Percentiles rank a stretch among this genome's conserved stretches.
phyloP scores from a whole-genome alignment of 2,329 filamentous ascomycete genomes.

The Pseudogymnoascus sp. region DNA sequence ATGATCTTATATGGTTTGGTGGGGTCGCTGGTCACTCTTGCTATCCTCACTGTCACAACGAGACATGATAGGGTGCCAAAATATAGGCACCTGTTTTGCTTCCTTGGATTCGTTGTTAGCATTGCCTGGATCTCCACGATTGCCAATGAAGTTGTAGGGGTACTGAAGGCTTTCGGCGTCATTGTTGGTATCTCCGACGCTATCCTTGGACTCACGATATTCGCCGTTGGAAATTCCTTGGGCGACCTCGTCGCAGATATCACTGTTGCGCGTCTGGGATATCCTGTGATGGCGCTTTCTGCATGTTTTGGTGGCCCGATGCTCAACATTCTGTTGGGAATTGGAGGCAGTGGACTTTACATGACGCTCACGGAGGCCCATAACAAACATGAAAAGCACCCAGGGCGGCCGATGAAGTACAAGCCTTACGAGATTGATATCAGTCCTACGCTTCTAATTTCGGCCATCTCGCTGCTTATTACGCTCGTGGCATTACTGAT shows the following conservation, averaged over 20 bases:
- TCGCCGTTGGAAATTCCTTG: conserved; percentile 91
- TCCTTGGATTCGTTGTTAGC: conserved; percentile 82
- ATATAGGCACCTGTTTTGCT: conserved; percentile 73
- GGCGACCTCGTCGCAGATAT: conserved; percentile 93
- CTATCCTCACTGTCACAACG: conserved; percentile 61
- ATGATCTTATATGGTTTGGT: conserved; percentile 60
- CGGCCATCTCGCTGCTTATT: conserved; percentile 71
- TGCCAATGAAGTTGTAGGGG: conserved; percentile 88
- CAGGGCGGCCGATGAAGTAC: conserved; percentile 56
- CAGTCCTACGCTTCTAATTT: conserved; percentile 77
- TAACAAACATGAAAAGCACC: conserved; percentile 59
- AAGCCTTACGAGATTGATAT: conserved; percentile 78
- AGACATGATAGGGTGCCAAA: conserved; percentile 58
- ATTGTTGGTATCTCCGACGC: conserved; percentile 91
- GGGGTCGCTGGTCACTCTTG: conserved; percentile 59
- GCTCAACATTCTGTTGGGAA: conserved; percentile 92
- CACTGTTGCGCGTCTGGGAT: conserved; percentile 86
- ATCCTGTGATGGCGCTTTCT: conserved; percentile 89
- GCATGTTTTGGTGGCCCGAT: conserved; percentile 98
- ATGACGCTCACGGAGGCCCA: conserved; percentile 71
- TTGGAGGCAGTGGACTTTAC: conserved; percentile 83
- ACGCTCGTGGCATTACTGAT: conserved; percentile 74
- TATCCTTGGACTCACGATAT: conserved; percentile 88
- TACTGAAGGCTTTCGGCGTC: conserved; percentile 87
- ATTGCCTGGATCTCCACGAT: conserved; percentile 97